These are phyloP conservation scores for Sporothrix brunneoviolacea DNA, from an alignment of 2,329 filamentous ascomycete genomes.

Conservation along the genomic window DNA sequence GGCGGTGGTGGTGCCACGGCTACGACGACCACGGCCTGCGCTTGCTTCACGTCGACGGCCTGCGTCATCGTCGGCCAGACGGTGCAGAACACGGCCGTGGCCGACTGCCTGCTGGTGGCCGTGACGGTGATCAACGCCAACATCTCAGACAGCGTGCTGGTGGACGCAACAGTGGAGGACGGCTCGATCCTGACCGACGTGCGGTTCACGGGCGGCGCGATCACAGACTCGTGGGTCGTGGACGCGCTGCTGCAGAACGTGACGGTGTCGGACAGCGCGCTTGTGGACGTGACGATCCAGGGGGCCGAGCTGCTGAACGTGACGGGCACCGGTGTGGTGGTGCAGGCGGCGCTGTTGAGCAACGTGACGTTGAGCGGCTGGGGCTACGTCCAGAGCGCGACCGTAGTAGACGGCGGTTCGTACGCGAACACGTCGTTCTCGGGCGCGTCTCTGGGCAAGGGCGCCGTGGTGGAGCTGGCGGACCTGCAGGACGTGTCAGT, in stretches of 20 bases:
- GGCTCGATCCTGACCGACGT: conserved; percentile 12
- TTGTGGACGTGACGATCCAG: conserved; percentile 9
- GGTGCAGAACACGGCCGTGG: conserved; percentile 14
- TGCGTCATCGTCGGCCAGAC: conserved; percentile 18
- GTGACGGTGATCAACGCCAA: conserved; percentile 13
- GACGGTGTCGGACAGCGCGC: conserved; percentile 2
- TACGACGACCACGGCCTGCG: conserved; percentile 8
- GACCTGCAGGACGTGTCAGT: conserved; percentile 11
- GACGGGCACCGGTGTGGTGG: neutral
- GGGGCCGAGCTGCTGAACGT: conserved; percentile 10
- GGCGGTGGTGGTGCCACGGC: neutral
- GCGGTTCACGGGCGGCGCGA: conserved; percentile 17
- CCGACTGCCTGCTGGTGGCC: conserved; percentile 16
- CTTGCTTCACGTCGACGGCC: conserved; percentile 14
- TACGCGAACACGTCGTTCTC: neutral
- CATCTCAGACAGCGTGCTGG: conserved; percentile 15
- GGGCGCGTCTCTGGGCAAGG: neutral
- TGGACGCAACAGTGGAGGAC: conserved; percentile 13
- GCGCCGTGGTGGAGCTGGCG: neutral
- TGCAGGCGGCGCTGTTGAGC: conserved; percentile 3
- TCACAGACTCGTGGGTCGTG: conserved; percentile 7
- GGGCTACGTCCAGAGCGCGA: conserved; percentile 6
- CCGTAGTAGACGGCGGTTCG: neutral
- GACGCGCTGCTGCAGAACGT: conserved; percentile 12
- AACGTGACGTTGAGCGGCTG: neutral